A percentile compares a stretch with the other conserved stretches of the same genome.
Conservation (phyloP, 768 basidiomycete genomes). For the Mrakia hoshinonis region DNA sequence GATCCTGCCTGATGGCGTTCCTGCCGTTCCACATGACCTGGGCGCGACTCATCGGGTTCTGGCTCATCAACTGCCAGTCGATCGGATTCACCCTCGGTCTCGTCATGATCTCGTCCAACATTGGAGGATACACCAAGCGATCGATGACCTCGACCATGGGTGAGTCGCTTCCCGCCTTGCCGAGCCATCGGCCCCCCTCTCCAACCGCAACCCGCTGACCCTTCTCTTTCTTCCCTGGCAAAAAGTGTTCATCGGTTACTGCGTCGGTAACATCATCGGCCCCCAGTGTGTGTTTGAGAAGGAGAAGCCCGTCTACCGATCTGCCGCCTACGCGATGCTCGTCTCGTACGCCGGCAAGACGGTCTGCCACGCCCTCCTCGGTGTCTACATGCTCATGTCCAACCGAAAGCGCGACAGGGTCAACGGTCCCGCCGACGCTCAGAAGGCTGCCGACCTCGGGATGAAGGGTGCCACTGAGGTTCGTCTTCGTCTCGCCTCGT, state of each 20-base stretch:
- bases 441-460: constrained; percentile 38
- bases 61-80: constrained; percentile 36
- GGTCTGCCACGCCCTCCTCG: constrained; percentile 34
- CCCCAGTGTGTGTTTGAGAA: constrained; percentile 34
- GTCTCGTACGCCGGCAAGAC: constrained; percentile 37
- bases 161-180: too few relatives aligned
- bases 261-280: constrained; percentile 36
- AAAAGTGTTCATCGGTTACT: constrained; percentile 40
- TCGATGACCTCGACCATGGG: constrained; percentile 36
- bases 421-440: constrained; percentile 37
- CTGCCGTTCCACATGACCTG: constrained; percentile 37
- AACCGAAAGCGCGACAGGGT: constrained; percentile 38
- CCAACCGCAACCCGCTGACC: too few relatives aligned
- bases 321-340: constrained; percentile 37
- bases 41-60: constrained; percentile 39
- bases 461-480: constrained; percentile 40
- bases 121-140: constrained; percentile 38
- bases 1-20: constrained; percentile 40
- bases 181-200: too few relatives aligned
- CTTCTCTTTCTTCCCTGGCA: too few relatives aligned
- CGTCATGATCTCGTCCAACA: constrained; percentile 41
- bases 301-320: constrained; percentile 38
- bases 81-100: constrained; percentile 42
- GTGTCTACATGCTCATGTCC: constrained; percentile 36
- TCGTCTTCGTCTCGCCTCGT: background rate